phyloP scores from a whole-genome alignment of 2,329 filamentous ascomycete genomes.

The Fusarium scirpi region DNA sequence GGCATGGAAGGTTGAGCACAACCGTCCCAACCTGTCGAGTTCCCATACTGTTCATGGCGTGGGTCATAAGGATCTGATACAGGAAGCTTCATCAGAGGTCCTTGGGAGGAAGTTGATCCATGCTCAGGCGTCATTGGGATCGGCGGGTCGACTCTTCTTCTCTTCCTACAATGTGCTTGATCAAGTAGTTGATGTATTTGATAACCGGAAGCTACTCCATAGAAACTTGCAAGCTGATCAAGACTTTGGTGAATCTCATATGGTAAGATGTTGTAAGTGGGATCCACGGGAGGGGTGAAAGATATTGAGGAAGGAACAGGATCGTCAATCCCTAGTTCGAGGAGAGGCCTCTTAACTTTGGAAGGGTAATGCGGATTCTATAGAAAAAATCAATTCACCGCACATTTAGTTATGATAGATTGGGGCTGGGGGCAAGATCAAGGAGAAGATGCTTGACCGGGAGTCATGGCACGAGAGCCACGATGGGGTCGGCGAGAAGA shows the following conservation, averaged over 20 bases:
- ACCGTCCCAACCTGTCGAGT: constrained; percentile 41
- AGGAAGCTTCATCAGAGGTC: constrained; percentile 50
- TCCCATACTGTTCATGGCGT: constrained; percentile 38
- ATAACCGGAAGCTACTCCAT: constrained; percentile 50
- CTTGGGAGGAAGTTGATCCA: constrained; percentile 43
- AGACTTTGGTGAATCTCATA: constrained; percentile 46
- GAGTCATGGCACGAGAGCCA: constrained; percentile 47
- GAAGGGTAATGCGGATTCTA: constrained; percentile 50
- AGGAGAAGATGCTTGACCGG: constrained; percentile 45
- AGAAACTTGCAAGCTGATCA: constrained; percentile 48
- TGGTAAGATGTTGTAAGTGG: constrained; percentile 44
- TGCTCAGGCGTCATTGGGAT: constrained; percentile 50
- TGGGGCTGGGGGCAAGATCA: constrained; percentile 44
- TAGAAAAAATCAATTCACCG: constrained; percentile 55
- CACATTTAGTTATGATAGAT: constrained; percentile 49
- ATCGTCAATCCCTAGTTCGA: constrained; percentile 44
- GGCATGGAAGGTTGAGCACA: constrained; percentile 40
- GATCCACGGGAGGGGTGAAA: constrained; percentile 38
- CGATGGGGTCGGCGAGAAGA: constrained; percentile 43
- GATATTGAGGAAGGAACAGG: constrained; percentile 39
- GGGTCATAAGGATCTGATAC: constrained; percentile 39
- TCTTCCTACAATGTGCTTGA: constrained; percentile 49
- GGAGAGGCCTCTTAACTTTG: constrained; percentile 48
- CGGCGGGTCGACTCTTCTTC: constrained; percentile 48
- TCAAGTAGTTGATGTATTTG: constrained; percentile 48